Evolutionary conservation across 2,329 filamentous ascomycete species (phyloP).

Genomic region (Monosporascus sp.): DNA sequence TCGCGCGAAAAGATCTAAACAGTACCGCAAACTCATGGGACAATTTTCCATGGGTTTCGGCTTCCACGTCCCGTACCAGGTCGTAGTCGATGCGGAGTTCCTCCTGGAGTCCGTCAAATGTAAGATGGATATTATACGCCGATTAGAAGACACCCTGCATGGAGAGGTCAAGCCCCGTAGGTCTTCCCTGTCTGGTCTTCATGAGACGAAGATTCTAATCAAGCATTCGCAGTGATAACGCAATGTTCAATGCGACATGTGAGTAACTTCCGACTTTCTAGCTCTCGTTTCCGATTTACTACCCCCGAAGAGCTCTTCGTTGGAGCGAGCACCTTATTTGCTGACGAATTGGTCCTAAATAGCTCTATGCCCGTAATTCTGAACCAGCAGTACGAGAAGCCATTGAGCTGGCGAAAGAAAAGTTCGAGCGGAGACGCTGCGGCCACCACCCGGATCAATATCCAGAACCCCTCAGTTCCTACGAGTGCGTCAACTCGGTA

Average conservation of each 20-base stretch:
- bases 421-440: conserved; percentile 69
- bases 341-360: neutral
- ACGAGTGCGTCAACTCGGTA: conserved; percentile 68
- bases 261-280: neutral
- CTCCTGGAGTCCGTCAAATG: conserved; percentile 74
- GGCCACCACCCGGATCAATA: conserved; percentile 70
- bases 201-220: neutral
- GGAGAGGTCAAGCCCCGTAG: conserved; percentile 77
- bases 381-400: conserved; percentile 51
- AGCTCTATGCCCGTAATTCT: conserved; percentile 58
- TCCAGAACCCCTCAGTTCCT: conserved; percentile 62
- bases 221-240: conserved; percentile 57
- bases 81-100: conserved; percentile 82
- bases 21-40: conserved; percentile 89
- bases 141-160: conserved; percentile 77
- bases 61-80: conserved; percentile 92
- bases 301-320: neutral
- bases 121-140: conserved; percentile 81
- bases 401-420: conserved; percentile 68
- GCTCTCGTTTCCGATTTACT: neutral
- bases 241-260: conserved; percentile 72
- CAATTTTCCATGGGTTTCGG: conserved; percentile 83
- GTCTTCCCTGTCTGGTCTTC: conserved; percentile 21
- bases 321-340: neutral
- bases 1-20: conserved; percentile 61